Conservation (phyloP, 371 early-diverging fungal genomes). For the Haplosporangium sp. region DNA sequence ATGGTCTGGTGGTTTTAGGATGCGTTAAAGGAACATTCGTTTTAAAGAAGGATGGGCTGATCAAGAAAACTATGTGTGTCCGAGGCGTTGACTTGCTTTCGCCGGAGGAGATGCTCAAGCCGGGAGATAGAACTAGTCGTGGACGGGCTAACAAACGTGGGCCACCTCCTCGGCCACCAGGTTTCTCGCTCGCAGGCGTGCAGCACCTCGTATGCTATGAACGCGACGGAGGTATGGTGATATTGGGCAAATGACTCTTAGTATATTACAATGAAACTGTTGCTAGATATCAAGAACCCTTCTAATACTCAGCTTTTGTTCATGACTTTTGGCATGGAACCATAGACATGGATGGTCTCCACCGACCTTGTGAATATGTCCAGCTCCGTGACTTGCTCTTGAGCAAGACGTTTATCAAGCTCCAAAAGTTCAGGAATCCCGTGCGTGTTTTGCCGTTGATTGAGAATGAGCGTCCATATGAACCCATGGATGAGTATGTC, state of each 20-base stretch:
- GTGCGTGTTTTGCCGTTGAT: conserved; percentile 10
- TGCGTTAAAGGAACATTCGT: conserved; percentile 61
- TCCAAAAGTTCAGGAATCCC: conserved; percentile 26
- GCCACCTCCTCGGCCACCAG: not conserved
- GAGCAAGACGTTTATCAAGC: conserved; percentile 33
- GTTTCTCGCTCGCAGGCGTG: not conserved
- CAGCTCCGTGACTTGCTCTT: conserved; percentile 29
- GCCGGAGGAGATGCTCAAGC: conserved; percentile 2
- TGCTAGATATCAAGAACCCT: too few relatives aligned
- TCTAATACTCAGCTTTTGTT: too few relatives aligned
- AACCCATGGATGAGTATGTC: conserved; percentile 30
- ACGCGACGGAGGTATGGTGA: conserved; percentile 22
- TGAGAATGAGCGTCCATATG: not conserved
- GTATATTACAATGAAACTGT: not conserved
- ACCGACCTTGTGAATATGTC: conserved; percentile 33
- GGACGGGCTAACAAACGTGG: not conserved
- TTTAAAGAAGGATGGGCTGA: conserved; percentile 67
- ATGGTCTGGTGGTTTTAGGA: conserved; percentile 34
- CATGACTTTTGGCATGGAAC: too few relatives aligned
- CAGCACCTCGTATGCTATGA: conserved; percentile 49
- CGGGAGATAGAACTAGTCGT: not conserved
- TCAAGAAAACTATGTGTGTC: conserved; percentile 71
- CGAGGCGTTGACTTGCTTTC: conserved; percentile 22
- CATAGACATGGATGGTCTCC: conserved; percentile 18
- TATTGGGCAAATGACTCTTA: not conserved